Evolutionary conservation across 768 basidiomycete genomes (phyloP).

Genomic region (Neoboletus subvelutipes): DNA sequence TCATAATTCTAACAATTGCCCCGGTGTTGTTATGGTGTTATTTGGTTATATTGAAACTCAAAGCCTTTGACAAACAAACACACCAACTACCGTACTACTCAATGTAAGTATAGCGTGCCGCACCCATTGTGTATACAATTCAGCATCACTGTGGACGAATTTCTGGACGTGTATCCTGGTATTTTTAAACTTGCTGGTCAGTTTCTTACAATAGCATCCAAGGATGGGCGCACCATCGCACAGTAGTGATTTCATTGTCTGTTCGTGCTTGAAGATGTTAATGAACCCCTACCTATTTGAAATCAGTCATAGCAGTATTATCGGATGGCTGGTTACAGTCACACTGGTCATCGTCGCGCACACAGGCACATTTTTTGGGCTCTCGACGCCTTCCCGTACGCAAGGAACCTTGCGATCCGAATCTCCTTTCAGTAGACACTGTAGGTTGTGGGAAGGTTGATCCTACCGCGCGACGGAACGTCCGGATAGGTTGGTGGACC

Average conservation of each 20-base stretch:
- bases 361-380: not conserved
- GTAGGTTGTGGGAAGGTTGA: not conserved
- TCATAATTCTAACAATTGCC: not conserved
- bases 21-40: slow-evolving; percentile 21
- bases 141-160: not conserved
- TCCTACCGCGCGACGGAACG: not conserved
- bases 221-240: not conserved
- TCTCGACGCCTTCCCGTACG: not conserved
- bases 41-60: slow-evolving; percentile 26
- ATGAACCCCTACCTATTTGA: not conserved
- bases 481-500: not conserved
- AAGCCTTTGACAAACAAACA: slow-evolving; percentile 24
- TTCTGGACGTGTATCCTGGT: not conserved
- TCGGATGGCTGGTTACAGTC: not conserved
- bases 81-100: no score
- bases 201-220: not conserved
- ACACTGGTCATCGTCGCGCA: not conserved
- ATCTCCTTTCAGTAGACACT: not conserved
- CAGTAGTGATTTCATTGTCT: not conserved
- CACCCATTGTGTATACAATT: not conserved
- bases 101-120: not conserved
- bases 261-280: not conserved
- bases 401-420: not conserved
- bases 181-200: not conserved
- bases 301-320: not conserved